phyloP scores from a whole-genome alignment of 768 basidiomycete genomes.

The Leccinum imitatum region DNA sequence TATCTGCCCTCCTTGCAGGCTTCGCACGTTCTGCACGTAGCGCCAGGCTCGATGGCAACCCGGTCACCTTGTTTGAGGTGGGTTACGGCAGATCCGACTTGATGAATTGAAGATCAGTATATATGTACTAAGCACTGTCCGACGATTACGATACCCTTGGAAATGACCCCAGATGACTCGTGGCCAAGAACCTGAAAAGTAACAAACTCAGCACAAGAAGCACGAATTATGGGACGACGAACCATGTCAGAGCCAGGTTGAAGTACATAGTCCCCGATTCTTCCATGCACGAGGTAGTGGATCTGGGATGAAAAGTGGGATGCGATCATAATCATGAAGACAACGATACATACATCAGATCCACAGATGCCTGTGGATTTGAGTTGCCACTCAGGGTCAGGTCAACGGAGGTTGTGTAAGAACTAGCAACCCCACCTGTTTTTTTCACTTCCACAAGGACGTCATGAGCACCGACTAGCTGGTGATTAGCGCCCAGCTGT shows the following conservation, averaged over 20 bases:
- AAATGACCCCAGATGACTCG: conserved; percentile 82
- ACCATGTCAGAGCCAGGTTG: conserved; percentile 69
- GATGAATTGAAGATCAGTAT: neutral
- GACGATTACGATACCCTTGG: conserved; percentile 47
- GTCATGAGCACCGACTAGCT: conserved; percentile 64
- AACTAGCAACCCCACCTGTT: conserved; percentile 58
- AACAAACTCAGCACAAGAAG: neutral
- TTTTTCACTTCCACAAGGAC: conserved; percentile 91
- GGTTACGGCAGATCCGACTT: conserved; percentile 77
- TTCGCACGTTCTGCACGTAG: conserved; percentile 81
- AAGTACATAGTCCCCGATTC: conserved; percentile 79
- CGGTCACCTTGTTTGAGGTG: conserved; percentile 79
- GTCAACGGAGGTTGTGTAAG: conserved; percentile 4
- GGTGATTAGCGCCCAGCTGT: conserved; percentile 5
- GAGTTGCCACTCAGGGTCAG: conserved; percentile 7
- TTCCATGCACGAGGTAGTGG: conserved; percentile 76
- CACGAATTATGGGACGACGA: conserved; percentile 10
- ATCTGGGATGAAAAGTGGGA: conserved; percentile 43
- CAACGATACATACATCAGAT: conserved; percentile 60
- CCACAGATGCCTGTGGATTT: conserved; percentile 75
- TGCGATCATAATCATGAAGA: conserved; percentile 1
- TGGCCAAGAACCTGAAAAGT: conserved; percentile 82
- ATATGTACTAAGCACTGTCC: neutral
- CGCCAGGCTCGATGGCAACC: conserved; percentile 91
- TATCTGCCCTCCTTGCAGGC: conserved; percentile 83